These are phyloP conservation scores for Exophiala bonariae DNA, from an alignment of 2,329 filamentous ascomycete species.

Conservation along the genomic window DNA sequence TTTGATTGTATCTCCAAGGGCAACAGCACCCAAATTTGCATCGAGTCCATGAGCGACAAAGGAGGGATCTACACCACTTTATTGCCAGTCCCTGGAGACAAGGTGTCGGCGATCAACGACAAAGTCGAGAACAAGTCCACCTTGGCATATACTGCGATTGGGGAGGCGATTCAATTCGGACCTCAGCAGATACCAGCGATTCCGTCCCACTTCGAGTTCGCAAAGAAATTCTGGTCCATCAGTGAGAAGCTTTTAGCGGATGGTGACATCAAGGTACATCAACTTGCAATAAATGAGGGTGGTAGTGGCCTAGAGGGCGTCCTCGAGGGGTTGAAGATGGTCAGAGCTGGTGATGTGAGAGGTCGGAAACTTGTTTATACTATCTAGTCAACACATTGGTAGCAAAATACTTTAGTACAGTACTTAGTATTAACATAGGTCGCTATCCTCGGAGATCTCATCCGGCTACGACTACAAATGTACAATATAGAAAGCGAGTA, in stretches of 20 bases:
- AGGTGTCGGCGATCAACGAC: slow-evolving; percentile 26
- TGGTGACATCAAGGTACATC: slow-evolving; percentile 45
- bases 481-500: too few species aligned
- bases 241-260: slow-evolving; percentile 40
- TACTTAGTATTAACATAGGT: too few species aligned
- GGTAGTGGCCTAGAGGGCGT: slow-evolving; percentile 47
- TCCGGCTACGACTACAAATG: too few species aligned
- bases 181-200: slow-evolving; percentile 18
- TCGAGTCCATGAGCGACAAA: slow-evolving; percentile 32
- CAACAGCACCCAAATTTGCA: slow-evolving; percentile 30
- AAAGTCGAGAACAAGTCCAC: slow-evolving; percentile 33
- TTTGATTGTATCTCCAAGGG: slow-evolving; percentile 36
- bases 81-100: slow-evolving; percentile 17
- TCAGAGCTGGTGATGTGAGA: slow-evolving; percentile 46
- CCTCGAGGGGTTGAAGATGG: slow-evolving; percentile 39
- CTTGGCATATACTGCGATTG: slow-evolving; percentile 33
- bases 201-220: slow-evolving; percentile 41
- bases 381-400: neutral
- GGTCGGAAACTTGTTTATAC: slow-evolving; percentile 48
- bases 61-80: slow-evolving; percentile 33
- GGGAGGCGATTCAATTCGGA: slow-evolving; percentile 29
- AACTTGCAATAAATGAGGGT: slow-evolving; percentile 36
- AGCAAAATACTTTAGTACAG: too few species aligned
- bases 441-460: too few species aligned
- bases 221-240: slow-evolving; percentile 39